Percentiles rank a stretch among this genome's conserved stretches.
Evolutionary conservation across 108 stramenopile genomes (phyloP).

Genomic region (Conticribra guillardii): DNA sequence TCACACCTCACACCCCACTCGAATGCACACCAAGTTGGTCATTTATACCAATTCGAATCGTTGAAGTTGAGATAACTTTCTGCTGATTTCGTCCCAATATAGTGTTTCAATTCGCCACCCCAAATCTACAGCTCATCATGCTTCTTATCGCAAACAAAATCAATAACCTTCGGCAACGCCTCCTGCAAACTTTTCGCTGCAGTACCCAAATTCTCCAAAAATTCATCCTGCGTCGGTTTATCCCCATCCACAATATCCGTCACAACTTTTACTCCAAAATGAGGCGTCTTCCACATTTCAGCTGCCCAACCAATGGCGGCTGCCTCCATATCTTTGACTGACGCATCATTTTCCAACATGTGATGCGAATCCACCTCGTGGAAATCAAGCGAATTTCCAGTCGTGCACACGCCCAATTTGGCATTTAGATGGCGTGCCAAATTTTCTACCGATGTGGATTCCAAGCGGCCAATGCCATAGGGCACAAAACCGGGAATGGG

Average conservation of each 20-base stretch:
- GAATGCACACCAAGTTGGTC: no score
- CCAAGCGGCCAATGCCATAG: slow-evolving; percentile 85
- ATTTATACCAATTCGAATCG: no score
- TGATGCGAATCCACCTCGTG: slow-evolving; percentile 74
- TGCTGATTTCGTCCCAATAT: no score
- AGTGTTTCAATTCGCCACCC: no score
- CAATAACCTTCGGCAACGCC: slow-evolving; percentile 89
- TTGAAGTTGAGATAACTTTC: no score
- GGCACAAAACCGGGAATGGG: slow-evolving; percentile 91
- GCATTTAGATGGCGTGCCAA: slow-evolving; percentile 58
- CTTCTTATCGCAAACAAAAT: slow-evolving; percentile 73
- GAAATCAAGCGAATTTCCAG: slow-evolving; percentile 93
- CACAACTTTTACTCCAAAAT: slow-evolving; percentile 95
- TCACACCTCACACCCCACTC: no score
- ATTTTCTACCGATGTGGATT: slow-evolving; percentile 51
- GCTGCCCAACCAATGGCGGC: slow-evolving; percentile 94
- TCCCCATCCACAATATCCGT: slow-evolving; percentile 96
- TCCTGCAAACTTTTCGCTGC: slow-evolving; percentile 89
- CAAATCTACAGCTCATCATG: slow-evolving; percentile 58
- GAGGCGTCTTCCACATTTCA: slow-evolving; percentile 74
- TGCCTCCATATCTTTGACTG: slow-evolving; percentile 98
- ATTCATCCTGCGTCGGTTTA: slow-evolving; percentile 91
- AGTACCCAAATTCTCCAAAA: slow-evolving; percentile 90
- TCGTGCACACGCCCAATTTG: slow-evolving; percentile 91
- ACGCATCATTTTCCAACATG: slow-evolving; percentile 87